Evolutionary conservation across 2,329 filamentous ascomycete species (phyloP).

Genomic region (Xylariaceae sp.): DNA sequence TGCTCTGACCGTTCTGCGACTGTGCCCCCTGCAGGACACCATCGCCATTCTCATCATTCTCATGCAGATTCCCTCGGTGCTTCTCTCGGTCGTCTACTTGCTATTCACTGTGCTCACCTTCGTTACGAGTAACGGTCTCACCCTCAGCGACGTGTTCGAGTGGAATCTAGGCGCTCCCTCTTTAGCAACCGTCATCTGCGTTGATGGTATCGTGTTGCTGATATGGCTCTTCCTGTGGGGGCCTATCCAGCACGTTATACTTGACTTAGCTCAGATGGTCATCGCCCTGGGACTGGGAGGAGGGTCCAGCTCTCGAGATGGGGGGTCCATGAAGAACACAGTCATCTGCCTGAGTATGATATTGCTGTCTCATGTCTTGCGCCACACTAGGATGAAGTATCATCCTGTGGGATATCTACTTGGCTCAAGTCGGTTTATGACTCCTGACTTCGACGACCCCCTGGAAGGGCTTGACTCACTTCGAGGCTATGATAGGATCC

Average conservation of each 20-base stretch:
- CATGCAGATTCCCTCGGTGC: slow-evolving; percentile 83
- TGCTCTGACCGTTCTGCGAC: slow-evolving; percentile 80
- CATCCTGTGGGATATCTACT: slow-evolving; percentile 43
- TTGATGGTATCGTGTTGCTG: slow-evolving; percentile 78
- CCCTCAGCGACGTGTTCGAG: slow-evolving; percentile 87
- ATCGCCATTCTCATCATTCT: slow-evolving; percentile 95
- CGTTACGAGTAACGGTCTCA: slow-evolving; percentile 76
- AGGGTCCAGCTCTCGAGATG: slow-evolving; percentile 65
- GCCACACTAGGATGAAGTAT: slow-evolving; percentile 47
- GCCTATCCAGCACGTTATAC: slow-evolving; percentile 79
- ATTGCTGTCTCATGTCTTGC: slow-evolving; percentile 48
- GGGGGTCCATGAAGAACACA: slow-evolving; percentile 64
- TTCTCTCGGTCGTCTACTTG: slow-evolving; percentile 84
- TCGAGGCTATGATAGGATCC: slow-evolving; percentile 51
- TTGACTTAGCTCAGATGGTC: slow-evolving; percentile 88
- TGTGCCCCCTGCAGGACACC: slow-evolving; percentile 88
- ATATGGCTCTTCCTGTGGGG: slow-evolving; percentile 87
- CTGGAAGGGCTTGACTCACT: slow-evolving; percentile 40
- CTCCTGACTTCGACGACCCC: slow-evolving; percentile 43
- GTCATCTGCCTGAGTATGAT: slow-evolving; percentile 69
- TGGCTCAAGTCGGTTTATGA: slow-evolving; percentile 44
- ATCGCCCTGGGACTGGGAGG: slow-evolving; percentile 88
- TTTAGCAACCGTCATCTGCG: slow-evolving; percentile 75
- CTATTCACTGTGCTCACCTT: slow-evolving; percentile 92
- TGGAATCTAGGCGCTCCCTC: slow-evolving; percentile 82